Evolutionary conservation across 169 alveolate species (phyloP), one percentile per base, ranked within the genome.

Genomic region (Eimeria brunetti): DNA sequence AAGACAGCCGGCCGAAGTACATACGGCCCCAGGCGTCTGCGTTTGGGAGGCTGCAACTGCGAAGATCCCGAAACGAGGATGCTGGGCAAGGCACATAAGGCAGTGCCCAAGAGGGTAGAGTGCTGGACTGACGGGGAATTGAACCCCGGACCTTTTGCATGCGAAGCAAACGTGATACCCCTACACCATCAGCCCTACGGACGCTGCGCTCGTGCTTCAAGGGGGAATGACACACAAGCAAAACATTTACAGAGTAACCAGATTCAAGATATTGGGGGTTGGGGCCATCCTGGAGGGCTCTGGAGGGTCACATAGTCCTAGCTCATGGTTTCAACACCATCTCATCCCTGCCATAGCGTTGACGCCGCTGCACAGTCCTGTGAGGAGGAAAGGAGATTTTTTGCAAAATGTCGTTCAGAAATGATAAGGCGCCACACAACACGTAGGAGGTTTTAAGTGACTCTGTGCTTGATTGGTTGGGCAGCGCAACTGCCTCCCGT

Each of bases 91-190:
- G 8, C 7, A 14, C 53, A 7, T 0, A 20, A 2, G 9, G 53
- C 51, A 36, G 81, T 36, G 81, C 81, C 4, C 18, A 12, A 71
- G 33, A 16, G 24, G 11, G 27, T 0, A 0, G 0, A 24, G 16
- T n/a, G 2, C 18, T 98, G 99, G 99, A 98, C 99, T 96, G 97
- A 97, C 98, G 99, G 99, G 99, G 99, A 98, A 97, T 98, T 98
- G 99, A 98, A 98, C 99, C 99, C 99, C 99, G 98, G 99, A 97
- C 98, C 99, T 97, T 98, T 98, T 98, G 99, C 99, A 98, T 98
- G 99, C 99, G 98, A 98, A 97, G 99, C 99, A 98, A 98, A 98
- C 99, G 99, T 98, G 99, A 98, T 98, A 98, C 99, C 99, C 97
- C 99, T 98, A 98, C 99, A 98, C 99, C 98, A 98, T 97, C 97